Conservation (phyloP, 2,329 filamentous ascomycete species). For the Verticillium longisporum region DNA sequence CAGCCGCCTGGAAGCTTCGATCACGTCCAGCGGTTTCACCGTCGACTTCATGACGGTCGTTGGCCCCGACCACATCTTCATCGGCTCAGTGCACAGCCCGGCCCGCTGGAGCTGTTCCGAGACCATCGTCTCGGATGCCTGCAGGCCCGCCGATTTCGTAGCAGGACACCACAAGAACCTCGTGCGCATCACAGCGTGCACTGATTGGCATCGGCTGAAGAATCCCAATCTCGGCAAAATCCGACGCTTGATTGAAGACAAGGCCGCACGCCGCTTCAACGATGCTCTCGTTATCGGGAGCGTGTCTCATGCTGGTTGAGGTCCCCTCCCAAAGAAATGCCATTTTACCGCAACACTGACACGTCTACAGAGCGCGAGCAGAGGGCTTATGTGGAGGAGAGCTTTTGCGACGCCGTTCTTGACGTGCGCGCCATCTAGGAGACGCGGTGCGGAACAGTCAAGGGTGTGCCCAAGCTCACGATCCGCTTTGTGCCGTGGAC, state of each 20-base stretch:
- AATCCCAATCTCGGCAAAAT: background rate
- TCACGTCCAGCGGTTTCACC: constrained; percentile 7
- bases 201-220: background rate
- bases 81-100: constrained; percentile 1
- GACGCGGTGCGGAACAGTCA: background rate
- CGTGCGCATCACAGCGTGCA: background rate
- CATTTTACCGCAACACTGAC: too few species aligned
- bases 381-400: background rate
- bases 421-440: background rate
- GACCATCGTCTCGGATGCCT: constrained; percentile 17
- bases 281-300: background rate
- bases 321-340: background rate
- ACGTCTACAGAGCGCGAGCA: background rate
- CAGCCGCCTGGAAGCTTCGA: background rate
- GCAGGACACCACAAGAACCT: background rate
- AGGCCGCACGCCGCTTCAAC: background rate
- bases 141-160: constrained; percentile 16
- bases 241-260: background rate
- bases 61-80: constrained; percentile 17
- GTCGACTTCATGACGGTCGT: constrained; percentile 16
- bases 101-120: constrained; percentile 11
- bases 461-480: background rate
- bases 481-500: background rate
- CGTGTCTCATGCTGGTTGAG: background rate
- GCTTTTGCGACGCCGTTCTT: background rate